phyloP scores from a whole-genome alignment of 768 basidiomycete genomes.

The Psilocybe tampanensis region DNA sequence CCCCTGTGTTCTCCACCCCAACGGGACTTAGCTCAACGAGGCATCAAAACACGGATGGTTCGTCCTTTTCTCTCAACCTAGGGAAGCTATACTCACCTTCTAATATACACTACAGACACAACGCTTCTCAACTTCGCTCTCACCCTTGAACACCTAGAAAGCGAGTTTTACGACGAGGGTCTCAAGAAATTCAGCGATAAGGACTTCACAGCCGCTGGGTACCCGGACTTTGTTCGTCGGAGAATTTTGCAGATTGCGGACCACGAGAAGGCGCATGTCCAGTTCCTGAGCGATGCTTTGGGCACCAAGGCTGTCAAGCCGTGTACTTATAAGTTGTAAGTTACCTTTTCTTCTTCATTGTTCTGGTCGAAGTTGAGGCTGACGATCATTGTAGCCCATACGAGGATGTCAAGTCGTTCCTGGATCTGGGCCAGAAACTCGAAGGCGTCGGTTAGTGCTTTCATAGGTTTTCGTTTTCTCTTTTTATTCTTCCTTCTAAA shows the following conservation, averaged over 20 bases:
- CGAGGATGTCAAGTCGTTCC: conserved; percentile 51
- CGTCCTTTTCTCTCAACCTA: too few species aligned
- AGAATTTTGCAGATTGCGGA: conserved; percentile 50
- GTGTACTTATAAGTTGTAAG: conserved; percentile 63
- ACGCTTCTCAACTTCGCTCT: conserved; percentile 46
- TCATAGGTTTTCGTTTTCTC: neutral
- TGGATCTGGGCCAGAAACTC: conserved; percentile 49
- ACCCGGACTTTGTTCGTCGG: conserved; percentile 45
- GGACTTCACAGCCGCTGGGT: conserved; percentile 49
- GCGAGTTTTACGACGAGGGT: conserved; percentile 44
- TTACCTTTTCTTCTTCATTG: neutral
- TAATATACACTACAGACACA: conserved; percentile 6
- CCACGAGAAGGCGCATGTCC: conserved; percentile 58
- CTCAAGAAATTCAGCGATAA: conserved; percentile 44
- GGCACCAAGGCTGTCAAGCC: conserved; percentile 52
- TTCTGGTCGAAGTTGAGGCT: neutral
- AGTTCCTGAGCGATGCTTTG: conserved; percentile 35
- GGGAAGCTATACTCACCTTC: neutral
- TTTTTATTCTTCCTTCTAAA: neutral
- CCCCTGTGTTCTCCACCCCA: neutral
- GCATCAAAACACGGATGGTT: conserved; percentile 14
- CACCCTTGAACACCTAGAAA: conserved; percentile 51
- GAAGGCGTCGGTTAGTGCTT: conserved; percentile 51
- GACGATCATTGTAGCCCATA: conserved; percentile 39
- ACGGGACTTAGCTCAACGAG: neutral